Conservation (phyloP, 2,329 filamentous ascomycete genomes). For the Mollisia scopiformis region DNA sequence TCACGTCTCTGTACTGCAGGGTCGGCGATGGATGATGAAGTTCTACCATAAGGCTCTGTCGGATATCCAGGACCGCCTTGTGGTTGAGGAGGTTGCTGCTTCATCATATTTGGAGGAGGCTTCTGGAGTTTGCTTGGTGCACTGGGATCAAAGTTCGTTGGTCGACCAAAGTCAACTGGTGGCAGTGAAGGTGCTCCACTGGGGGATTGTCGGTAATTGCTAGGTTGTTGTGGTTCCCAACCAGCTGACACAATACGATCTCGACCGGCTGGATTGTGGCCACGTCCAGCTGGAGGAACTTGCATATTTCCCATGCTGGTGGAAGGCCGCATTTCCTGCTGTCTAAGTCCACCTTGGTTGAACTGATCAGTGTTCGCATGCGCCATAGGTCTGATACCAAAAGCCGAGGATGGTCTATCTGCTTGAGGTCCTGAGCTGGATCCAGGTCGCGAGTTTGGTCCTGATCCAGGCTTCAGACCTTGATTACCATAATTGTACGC, state of each 20-base stretch:
- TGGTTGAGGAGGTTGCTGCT: constrained; percentile 20
- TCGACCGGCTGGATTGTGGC: constrained; percentile 19
- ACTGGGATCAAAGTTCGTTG: constrained; percentile 21
- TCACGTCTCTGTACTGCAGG: constrained; percentile 17
- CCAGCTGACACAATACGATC: constrained; percentile 43
- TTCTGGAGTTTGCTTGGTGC: constrained; percentile 23
- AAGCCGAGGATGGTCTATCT: constrained; percentile 46
- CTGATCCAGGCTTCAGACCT: constrained; percentile 46
- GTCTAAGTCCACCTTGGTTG: constrained; percentile 13
- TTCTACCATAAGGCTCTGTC: constrained; percentile 13
- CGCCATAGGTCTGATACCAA: constrained; percentile 51
- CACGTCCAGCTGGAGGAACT: constrained; percentile 40
- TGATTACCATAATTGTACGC: constrained; percentile 35
- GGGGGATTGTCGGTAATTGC: constrained; percentile 46
- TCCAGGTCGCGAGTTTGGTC: constrained; percentile 43
- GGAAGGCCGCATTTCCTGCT: constrained; percentile 41
- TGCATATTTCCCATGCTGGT: constrained; percentile 52
- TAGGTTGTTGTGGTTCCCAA: constrained; percentile 47
- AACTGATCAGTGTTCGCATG: constrained; percentile 27
- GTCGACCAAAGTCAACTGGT: constrained; percentile 23
- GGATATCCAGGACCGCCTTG: constrained; percentile 10
- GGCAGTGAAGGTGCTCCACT: constrained; percentile 22
- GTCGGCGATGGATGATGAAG: constrained; percentile 10
- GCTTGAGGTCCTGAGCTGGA: constrained; percentile 48
- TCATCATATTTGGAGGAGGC: constrained; percentile 26